Percentiles rank a stretch among this genome's conserved stretches.
These are phyloP conservation scores for Prunus davidiana DNA, from an alignment of 306 rosid genomes.

Conservation along the genomic window DNA sequence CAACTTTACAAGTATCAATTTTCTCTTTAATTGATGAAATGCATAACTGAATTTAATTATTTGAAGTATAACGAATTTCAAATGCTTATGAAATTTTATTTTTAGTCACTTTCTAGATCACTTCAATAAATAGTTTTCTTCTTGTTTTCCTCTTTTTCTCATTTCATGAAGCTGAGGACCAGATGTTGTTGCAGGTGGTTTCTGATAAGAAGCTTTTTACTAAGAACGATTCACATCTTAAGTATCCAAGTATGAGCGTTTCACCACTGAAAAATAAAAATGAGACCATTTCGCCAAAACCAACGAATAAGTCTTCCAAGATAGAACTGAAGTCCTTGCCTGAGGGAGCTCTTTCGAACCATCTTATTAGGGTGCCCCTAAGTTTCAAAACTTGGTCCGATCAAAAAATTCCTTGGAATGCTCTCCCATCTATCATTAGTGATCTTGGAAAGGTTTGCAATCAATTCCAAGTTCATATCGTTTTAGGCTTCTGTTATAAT, in stretches of 20 bases:
- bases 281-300: background rate
- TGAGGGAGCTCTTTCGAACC: background rate
- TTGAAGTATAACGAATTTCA: background rate
- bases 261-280: background rate
- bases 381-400: background rate
- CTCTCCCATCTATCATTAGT: background rate
- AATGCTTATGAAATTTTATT: background rate
- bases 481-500: background rate
- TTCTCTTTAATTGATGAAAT: background rate
- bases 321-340: background rate
- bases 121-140: background rate
- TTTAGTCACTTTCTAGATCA: background rate
- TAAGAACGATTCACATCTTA: background rate
- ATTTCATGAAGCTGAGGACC: background rate
- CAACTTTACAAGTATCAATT: background rate
- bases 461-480: background rate
- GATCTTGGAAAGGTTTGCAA: background rate
- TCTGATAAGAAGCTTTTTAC: background rate
- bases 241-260: background rate
- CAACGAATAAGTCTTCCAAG: background rate
- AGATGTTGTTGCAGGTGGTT: background rate
- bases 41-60: background rate
- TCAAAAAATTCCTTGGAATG: background rate
- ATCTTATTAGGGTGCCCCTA: background rate
- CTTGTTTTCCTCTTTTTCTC: no score